Base-by-base conservation (phyloP, 495 filamentous ascomycete species). In the Ramalina peruviana region DNA sequence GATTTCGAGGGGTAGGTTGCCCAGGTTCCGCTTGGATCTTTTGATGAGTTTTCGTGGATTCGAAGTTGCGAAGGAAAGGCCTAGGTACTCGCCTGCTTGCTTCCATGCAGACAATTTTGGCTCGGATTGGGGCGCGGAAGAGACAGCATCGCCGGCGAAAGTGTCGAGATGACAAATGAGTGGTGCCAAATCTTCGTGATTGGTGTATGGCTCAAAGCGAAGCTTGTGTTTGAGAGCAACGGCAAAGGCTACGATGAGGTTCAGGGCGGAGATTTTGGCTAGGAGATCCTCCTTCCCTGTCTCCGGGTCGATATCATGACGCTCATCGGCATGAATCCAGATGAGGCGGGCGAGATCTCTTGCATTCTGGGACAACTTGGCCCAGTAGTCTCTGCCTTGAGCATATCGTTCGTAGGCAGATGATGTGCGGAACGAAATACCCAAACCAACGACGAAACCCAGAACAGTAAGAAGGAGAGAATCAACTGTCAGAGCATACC, bases 371-470 rank as follows among this genome's bases (percentile, higher is more conserved):
- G 79, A 78, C 21, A 94, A 68, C 47, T 81, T 75, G 10, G 82
- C 72, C 86, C 86, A 94, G 61, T 80, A 84, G 51, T 81, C 80
- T 25, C 85, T 73, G 17, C 83, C 84, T 49, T 94, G 82, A 37
- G 73, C 73, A 62, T 72, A 76, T 59, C 85, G 80, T 63, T 93
- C 87, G 58, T 94, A 94, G 6, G 86, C 87, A 15, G 85, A 88
- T 1, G 84, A 84, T 54, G 78, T 85, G 44, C 86, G 81, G 68
- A 94, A 92, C 20, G 82, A 86, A 54, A 94, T 68, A 1, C 83
- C 75, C 59, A 93, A 64, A 71, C 82, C 84, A 57, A 94, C 85
- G 53, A 93, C 85, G 71, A 94, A 92, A 81, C 86, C 87, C 25
- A 86, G 77, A 11, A 93, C 81, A 13, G 86, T 93, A 33, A 94